Base-by-base conservation (phyloP, 2,329 filamentous ascomycete species). In the Nemania abortiva region DNA sequence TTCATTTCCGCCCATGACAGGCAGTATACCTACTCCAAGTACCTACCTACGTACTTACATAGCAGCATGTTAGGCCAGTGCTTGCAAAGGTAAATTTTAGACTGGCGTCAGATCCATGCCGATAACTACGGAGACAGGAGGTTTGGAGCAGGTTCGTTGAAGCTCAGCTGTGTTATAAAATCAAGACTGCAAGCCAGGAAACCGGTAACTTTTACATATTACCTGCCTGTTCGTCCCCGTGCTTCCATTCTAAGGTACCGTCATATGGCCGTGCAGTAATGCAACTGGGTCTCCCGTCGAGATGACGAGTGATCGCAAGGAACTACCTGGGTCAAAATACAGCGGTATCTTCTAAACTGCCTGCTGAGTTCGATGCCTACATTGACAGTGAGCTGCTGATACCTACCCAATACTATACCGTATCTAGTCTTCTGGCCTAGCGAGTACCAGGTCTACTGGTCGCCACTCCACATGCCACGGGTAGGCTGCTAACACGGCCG, bases 401-500 rank as follows among this genome's bases (percentile, higher is more conserved):
- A 11, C 34, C 34, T 37, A 37, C 2, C 34, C 11, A 37, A 37
- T 11, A 37, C 11, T 7, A 37, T 37, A 37, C 34, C 11, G 11
- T 37, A 7, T 7, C 34, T 18, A 42, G 39, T 42, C 39, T 42
- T 42, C 11, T 42, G 11, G 13, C 39, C 5, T 42, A 42, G 39
- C 39, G 11, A 42, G 39, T 15, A 15, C 9, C 7, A 37, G 34
- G 34, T 37, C 24, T 27, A 27, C 24, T 27, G 5, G 2, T 5
- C 24, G 24, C 24, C 24, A 11, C 7, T 37, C 66, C 56, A 58
- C 66, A 29, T 50, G 63, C 63, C 58, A 61, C 62, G n/a, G 45
- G 50, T 47, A 66, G 53, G 67, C 58, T 66, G 67, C 67, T 59
- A 63, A 66, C 58, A 66, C 63, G 63, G 42, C 56, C n/a, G 31